Base-by-base conservation (phyloP, 2,329 filamentous ascomycete genomes). In the Fusarium sp. region DNA sequence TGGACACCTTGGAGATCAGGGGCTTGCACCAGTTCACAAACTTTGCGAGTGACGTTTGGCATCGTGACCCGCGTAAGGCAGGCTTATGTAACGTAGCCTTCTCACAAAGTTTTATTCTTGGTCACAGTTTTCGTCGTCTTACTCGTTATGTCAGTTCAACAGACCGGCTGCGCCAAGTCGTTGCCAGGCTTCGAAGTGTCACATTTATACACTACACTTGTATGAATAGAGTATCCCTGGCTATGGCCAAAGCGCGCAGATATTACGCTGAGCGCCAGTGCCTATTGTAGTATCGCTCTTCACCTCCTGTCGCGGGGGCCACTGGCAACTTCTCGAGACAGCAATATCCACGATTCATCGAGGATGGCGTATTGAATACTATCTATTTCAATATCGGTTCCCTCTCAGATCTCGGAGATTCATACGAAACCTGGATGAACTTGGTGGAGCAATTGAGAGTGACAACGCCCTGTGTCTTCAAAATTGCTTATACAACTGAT, bases 211-310 rank as follows among this genome's bases (percentile, higher is more conserved):
- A 22, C 45, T 47, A 47, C 3, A 0, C 27, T 22, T 2, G 2
- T 17, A 14, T 17, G 13, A 27, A n/a, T 14, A n/a, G 4, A n/a
- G 10, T 47, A n/a, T n/a, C 13, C 22, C 4, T 47, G 27, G 45
- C 27, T n/a, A 29, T n/a, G 27, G 10, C 1, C 20, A 15, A 7
- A 27, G 27, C 27, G 27, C 22, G 18, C 22, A 8, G 6, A 20
- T 4, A n/a, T n/a, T 3, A 18, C 3, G 18, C 6, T 7, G 6
- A 3, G 1, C 9, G 3, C 25, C n/a, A 12, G 46, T 12, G 17
- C 46, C 14, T 7, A 33, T 9, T 9, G 29, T 3, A 6, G 0
- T 22, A 47, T 3, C 0, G 45, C 27, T 13, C 20, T 4, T 47
- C 20, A 2, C 27, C 31, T 47, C 45, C 27, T 47, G 7, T 47